Percentiles rank a stretch among this genome's conserved stretches.
Evolutionary conservation across 2,329 filamentous ascomycete genomes (phyloP).

Genomic region (Beauveria caledonica): DNA sequence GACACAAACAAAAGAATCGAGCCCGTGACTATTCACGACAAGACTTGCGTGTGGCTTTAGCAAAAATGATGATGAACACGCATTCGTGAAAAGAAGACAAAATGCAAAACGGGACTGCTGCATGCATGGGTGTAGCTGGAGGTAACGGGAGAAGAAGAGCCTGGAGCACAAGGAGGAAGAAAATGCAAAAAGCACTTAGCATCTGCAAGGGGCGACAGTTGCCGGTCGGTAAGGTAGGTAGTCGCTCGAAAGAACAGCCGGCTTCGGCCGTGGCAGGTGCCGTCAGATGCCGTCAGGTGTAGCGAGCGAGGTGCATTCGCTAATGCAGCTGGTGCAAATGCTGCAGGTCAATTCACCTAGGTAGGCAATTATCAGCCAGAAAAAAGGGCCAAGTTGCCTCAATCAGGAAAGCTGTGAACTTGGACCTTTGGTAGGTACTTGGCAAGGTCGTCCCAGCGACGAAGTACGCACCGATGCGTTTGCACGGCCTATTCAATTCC

Average conservation of each 20-base stretch:
- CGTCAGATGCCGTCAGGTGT: constrained; percentile 4
- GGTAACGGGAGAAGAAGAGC: constrained; percentile 10
- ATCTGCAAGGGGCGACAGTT: background rate
- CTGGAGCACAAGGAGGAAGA: background rate
- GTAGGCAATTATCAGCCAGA: background rate
- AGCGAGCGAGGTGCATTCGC: constrained; percentile 9
- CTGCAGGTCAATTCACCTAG: background rate
- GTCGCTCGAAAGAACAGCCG: constrained; percentile 8
- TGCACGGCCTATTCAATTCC: background rate
- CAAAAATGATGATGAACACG: constrained; percentile 21
- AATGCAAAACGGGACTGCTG: constrained; percentile 14
- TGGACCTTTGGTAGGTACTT: no score
- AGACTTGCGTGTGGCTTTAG: background rate
- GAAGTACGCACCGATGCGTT: background rate
- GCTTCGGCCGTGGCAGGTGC: constrained; percentile 5
- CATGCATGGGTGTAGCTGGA: constrained; percentile 5
- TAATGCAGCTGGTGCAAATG: background rate
- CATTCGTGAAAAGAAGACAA: constrained; percentile 21
- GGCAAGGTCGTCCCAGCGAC: no score
- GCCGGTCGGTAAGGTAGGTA: background rate
- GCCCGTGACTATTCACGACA: constrained; percentile 3
- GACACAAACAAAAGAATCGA: constrained; percentile 10
- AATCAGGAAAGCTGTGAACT: background rate
- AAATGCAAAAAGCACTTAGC: background rate
- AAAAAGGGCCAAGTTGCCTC: background rate